Evolutionary conservation across 352 stramenopile species (phyloP).

Genomic region (Phytopythium litorale): DNA sequence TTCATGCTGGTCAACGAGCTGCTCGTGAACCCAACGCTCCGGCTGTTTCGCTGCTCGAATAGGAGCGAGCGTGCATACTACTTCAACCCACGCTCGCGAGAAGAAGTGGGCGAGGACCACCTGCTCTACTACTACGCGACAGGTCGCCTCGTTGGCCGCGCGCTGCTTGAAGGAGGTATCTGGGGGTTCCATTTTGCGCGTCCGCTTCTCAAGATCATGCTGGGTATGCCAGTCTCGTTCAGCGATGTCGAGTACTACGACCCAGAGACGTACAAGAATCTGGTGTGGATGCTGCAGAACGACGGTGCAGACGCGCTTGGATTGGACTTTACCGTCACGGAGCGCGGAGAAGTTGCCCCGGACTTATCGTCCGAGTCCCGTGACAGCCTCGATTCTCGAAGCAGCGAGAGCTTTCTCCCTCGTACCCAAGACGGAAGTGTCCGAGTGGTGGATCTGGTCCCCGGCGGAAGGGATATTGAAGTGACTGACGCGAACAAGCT

Average conservation of each 20-base stretch:
- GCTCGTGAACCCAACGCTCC: conserved; percentile 34
- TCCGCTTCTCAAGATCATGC: conserved; percentile 97
- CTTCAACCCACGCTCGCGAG: conserved; percentile 52
- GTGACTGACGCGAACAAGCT: conserved; percentile 95
- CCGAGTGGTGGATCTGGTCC: conserved; percentile 39
- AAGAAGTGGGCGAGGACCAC: conserved; percentile 55
- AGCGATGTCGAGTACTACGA: conserved; percentile 88
- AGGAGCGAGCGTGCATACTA: conserved; percentile 54
- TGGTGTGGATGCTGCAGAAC: conserved; percentile 53
- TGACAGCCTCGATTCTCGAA: background rate
- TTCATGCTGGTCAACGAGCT: conserved; percentile 75
- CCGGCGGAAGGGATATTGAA: conserved; percentile 50
- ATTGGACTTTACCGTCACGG: conserved; percentile 56
- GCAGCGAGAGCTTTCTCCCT: background rate
- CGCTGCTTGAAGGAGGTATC: conserved; percentile 85
- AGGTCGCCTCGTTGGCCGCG: conserved; percentile 55
- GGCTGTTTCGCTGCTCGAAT: conserved; percentile 59
- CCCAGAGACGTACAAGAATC: conserved; percentile 43
- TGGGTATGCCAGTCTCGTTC: conserved; percentile 93
- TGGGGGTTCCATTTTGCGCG: conserved; percentile 92
- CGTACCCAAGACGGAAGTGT: conserved; percentile 3
- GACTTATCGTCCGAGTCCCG: background rate
- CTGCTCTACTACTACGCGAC: conserved; percentile 58
- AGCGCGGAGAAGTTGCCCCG: conserved; percentile 20
- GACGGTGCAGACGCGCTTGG: conserved; percentile 48